phyloP scores from a whole-genome alignment of 2,329 filamentous ascomycete genomes.

The Rosellinia necatrix region DNA sequence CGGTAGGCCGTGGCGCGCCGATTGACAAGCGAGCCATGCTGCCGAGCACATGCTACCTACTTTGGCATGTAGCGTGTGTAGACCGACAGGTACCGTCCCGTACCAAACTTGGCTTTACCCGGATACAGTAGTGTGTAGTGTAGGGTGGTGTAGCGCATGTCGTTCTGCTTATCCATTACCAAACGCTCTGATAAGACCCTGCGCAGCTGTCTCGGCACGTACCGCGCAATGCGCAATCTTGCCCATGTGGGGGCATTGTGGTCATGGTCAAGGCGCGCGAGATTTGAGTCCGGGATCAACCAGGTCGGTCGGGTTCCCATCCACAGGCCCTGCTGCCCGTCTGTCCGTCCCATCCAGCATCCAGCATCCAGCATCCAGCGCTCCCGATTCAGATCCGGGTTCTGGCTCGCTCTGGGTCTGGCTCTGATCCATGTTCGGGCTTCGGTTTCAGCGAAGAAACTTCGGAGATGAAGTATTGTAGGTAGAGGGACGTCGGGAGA shows the following conservation, averaged over 20 bases:
- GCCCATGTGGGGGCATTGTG: slow-evolving; percentile 23
- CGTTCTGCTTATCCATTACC: slow-evolving; percentile 24
- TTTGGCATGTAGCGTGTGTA: too few species aligned
- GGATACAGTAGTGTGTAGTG: too few species aligned
- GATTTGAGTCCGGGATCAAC: slow-evolving; percentile 15
- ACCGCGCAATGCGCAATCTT: slow-evolving; percentile 27
- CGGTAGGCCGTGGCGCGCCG: slow-evolving; percentile 13
- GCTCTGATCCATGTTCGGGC: neutral
- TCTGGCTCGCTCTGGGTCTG: neutral
- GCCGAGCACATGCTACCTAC: too few species aligned
- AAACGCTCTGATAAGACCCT: slow-evolving; percentile 28
- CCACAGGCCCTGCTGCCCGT: too few species aligned
- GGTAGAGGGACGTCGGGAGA: slow-evolving; percentile 12
- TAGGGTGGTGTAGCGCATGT: too few species aligned
- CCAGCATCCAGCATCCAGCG: too few species aligned
- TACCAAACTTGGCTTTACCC: slow-evolving; percentile 16
- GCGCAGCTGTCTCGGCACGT: slow-evolving; percentile 7
- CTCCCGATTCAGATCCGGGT: neutral
- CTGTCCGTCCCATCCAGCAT: too few species aligned
- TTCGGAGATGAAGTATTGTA: neutral
- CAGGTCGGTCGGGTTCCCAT: neutral
- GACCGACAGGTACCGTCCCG: too few species aligned
- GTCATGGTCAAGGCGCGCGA: slow-evolving; percentile 3
- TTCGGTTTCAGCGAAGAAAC: neutral
- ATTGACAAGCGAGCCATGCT: too few species aligned